phyloP scores from a whole-genome alignment of 2,329 filamentous ascomycete genomes.

The Pseudonectria buxi region DNA sequence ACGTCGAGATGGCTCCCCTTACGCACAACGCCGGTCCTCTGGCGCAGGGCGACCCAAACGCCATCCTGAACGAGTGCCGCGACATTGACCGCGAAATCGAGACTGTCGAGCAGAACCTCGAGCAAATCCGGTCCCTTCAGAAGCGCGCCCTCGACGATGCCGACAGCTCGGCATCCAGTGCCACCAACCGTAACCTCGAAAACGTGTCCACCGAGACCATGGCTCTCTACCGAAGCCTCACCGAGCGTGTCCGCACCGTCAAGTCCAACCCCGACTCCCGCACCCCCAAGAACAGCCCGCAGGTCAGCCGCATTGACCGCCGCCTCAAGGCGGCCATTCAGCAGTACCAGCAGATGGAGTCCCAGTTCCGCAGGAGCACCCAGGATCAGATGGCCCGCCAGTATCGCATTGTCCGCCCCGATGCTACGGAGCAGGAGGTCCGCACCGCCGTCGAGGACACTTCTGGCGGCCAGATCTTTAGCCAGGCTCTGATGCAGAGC shows the following conservation, averaged over 20 bases:
- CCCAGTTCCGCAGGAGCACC: constrained; percentile 70
- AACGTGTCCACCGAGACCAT: constrained; percentile 72
- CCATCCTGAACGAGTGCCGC: constrained; percentile 77
- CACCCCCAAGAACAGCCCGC: constrained; percentile 65
- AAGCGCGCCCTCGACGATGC: constrained; percentile 66
- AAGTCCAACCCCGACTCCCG: constrained; percentile 75
- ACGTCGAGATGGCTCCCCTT: constrained; percentile 67
- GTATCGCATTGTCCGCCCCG: constrained; percentile 80
- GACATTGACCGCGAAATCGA: constrained; percentile 74
- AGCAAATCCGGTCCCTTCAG: constrained; percentile 65
- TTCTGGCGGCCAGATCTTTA: constrained; percentile 72
- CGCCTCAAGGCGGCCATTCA: constrained; percentile 75
- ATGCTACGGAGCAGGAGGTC: constrained; percentile 73
- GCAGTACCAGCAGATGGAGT: constrained; percentile 74
- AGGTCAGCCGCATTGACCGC: constrained; percentile 75
- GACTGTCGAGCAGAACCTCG: constrained; percentile 64
- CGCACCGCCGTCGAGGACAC: constrained; percentile 68
- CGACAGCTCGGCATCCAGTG: constrained; percentile 61
- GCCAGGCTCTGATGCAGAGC: constrained; percentile 75
- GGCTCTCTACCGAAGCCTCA: constrained; percentile 71
- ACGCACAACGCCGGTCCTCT: constrained; percentile 44
- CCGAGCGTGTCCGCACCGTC: constrained; percentile 70
- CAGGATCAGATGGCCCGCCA: constrained; percentile 82
- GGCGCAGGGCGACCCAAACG: constrained; percentile 56
- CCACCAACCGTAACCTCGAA: constrained; percentile 64